A percentile compares a stretch with the other conserved stretches of the same genome.
Evolutionary conservation across 2,329 filamentous ascomycete genomes (phyloP).

Genomic region (Diaporthe citrichinensis): DNA sequence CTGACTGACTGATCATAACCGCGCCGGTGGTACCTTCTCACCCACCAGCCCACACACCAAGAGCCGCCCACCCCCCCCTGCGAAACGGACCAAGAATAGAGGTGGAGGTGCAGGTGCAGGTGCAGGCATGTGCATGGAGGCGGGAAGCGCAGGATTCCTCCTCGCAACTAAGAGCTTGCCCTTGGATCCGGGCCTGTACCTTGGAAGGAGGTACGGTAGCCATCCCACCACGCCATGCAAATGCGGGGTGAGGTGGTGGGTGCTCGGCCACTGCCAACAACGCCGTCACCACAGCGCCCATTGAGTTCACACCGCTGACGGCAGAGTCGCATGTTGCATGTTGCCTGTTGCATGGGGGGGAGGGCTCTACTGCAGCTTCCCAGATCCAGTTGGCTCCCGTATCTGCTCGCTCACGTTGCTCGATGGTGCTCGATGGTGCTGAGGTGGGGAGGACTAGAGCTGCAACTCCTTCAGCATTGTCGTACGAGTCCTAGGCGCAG

Average conservation of each 20-base stretch:
- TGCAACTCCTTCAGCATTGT: slow-evolving; percentile 21
- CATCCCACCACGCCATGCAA: slow-evolving; percentile 14
- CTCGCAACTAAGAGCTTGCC: neutral
- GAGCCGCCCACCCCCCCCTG: neutral
- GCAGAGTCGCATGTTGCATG: slow-evolving; percentile 29
- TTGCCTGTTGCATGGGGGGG: slow-evolving; percentile 1
- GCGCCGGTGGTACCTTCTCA: slow-evolving; percentile 24
- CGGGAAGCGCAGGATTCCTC: slow-evolving; percentile 16
- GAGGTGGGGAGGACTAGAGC: slow-evolving; percentile 10
- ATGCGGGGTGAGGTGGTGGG: slow-evolving; percentile 32
- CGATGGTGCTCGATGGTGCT: neutral
- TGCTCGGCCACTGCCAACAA: slow-evolving; percentile 26
- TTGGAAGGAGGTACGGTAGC: neutral
- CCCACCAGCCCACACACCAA: neutral
- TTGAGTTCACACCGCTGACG: slow-evolving; percentile 32
- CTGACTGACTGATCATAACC: slow-evolving; percentile 9
- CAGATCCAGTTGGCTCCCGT: slow-evolving; percentile 25
- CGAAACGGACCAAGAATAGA: slow-evolving; percentile 29
- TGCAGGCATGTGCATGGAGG: slow-evolving; percentile 19
- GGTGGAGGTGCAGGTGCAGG: slow-evolving; percentile 17
- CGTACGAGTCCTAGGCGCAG: slow-evolving; percentile 13
- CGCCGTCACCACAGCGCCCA: neutral
- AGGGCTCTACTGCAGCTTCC: slow-evolving; percentile 6
- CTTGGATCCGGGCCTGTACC: slow-evolving; percentile 9
- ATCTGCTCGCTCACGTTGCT: slow-evolving; percentile 2